phyloP scores from a whole-genome alignment of 2,329 filamentous ascomycete genomes.

The Periconia digitata region DNA sequence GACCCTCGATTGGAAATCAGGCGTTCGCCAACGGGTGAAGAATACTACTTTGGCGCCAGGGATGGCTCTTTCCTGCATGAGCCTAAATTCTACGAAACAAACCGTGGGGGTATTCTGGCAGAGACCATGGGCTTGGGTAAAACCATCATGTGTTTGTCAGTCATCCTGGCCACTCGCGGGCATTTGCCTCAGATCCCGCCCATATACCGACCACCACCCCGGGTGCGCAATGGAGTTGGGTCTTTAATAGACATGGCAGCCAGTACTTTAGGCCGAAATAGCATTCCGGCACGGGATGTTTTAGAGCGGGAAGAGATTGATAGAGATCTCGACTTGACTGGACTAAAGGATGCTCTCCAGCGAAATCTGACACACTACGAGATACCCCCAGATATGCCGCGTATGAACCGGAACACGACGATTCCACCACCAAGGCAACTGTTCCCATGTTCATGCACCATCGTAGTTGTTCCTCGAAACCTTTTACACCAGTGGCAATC shows the following conservation, averaged over 20 bases:
- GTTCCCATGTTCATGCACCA: constrained; percentile 66
- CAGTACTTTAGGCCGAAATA: constrained; percentile 64
- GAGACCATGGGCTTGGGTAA: constrained; percentile 83
- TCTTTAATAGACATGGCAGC: constrained; percentile 77
- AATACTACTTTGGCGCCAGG: constrained; percentile 72
- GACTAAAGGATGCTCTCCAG: constrained; percentile 28
- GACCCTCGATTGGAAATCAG: constrained; percentile 72
- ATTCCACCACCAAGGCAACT: constrained; percentile 53
- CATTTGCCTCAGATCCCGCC: constrained; percentile 68
- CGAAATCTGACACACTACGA: constrained; percentile 44
- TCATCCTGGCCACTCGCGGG: constrained; percentile 72
- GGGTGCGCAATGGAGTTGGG: constrained; percentile 54
- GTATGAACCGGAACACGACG: constrained; percentile 46
- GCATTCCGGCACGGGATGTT: constrained; percentile 69
- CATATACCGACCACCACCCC: constrained; percentile 53
- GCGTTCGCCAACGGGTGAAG: constrained; percentile 60
- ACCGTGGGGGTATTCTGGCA: constrained; percentile 74
- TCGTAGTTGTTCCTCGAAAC: constrained; percentile 82
- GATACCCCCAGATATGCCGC: constrained; percentile 42
- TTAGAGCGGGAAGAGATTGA: constrained; percentile 56
- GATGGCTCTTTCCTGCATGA: constrained; percentile 63
- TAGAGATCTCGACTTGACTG: constrained; percentile 50
- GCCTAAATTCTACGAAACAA: constrained; percentile 72
- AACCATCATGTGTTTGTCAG: constrained; percentile 76
- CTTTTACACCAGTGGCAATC: constrained; percentile 80